A percentile compares a stretch with the other conserved stretches of the same genome.
These are phyloP conservation scores for Salvia hispanica DNA, from an alignment of 257 asterid genomes.

Conservation along the genomic window DNA sequence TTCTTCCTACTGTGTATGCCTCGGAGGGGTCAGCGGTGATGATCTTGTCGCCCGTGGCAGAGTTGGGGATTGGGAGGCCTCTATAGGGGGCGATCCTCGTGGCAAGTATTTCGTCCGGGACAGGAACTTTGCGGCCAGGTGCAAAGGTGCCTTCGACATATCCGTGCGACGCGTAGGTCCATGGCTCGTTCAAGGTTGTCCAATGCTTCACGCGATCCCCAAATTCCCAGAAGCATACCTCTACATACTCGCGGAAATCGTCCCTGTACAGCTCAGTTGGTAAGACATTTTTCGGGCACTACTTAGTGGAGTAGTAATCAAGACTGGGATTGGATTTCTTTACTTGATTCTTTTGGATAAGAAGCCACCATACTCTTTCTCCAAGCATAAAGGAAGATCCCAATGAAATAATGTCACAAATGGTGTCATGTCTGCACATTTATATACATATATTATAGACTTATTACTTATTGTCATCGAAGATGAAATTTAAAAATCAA, in stretches of 20 bases:
- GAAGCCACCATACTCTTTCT: slow-evolving; percentile 37
- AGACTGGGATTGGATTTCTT: not conserved
- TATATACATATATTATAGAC: too few relatives aligned
- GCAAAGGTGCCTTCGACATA: slow-evolving; percentile 17
- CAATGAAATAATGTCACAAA: slow-evolving; percentile 39
- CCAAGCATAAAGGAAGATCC: slow-evolving; percentile 26
- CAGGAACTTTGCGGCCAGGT: slow-evolving; percentile 14
- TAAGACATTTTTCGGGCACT: too few relatives aligned
- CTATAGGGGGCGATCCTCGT: not conserved
- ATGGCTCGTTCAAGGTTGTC: slow-evolving; percentile 45
- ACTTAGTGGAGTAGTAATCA: too few relatives aligned
- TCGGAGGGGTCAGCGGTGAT: slow-evolving; percentile 8
- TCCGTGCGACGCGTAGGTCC: slow-evolving; percentile 13
- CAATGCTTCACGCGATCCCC: slow-evolving; percentile 46
- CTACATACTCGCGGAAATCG: slow-evolving; percentile 36
- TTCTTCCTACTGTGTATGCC: slow-evolving; percentile 33
- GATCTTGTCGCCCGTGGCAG: not conserved
- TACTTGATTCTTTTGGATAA: slow-evolving; percentile 5
- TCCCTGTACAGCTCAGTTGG: slow-evolving; percentile 14
- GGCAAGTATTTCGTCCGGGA: not conserved
- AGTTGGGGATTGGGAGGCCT: not conserved
- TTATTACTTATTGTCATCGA: not conserved
- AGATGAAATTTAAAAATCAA: not conserved
- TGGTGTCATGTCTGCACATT: slow-evolving; percentile 26
- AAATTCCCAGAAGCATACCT: slow-evolving; percentile 45